Percentiles rank a stretch among this genome's conserved stretches.
Evolutionary conservation across 257 asterid species (phyloP).

Genomic region (Ilex aquifolium): DNA sequence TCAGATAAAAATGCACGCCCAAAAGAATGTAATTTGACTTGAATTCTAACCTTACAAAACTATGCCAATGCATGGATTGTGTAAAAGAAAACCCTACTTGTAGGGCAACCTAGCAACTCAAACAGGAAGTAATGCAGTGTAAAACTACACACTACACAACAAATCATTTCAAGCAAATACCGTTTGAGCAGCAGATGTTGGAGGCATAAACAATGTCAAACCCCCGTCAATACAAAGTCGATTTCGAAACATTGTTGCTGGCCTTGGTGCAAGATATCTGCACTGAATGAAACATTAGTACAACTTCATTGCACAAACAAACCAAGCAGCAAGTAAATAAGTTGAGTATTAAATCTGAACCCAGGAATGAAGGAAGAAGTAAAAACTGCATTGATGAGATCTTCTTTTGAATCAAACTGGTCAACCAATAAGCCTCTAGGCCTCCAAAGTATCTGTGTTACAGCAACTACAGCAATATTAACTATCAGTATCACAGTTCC

Average conservation of each 20-base stretch:
- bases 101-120: too few species aligned
- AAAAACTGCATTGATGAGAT: constrained; percentile 81
- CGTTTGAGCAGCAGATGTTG: constrained; percentile 87
- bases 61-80: too few species aligned
- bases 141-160: too few species aligned
- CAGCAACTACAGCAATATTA: constrained; percentile 60
- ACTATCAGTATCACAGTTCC: not conserved
- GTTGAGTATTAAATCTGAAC: constrained; percentile 25
- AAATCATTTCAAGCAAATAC: constrained; percentile 23
- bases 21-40: too few species aligned
- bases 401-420: constrained; percentile 91
- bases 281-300: constrained; percentile 16
- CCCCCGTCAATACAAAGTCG: constrained; percentile 89
- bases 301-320: constrained; percentile 9
- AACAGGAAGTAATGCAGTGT: too few species aligned
- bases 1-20: too few species aligned
- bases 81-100: too few species aligned
- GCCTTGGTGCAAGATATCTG: constrained; percentile 98
- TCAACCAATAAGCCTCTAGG: constrained; percentile 91
- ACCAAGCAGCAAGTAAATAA: constrained; percentile 3
- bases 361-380: constrained; percentile 97
- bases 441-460: constrained; percentile 92
- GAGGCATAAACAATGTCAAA: constrained; percentile 91
- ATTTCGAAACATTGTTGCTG: constrained; percentile 83
- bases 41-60: too few species aligned